Conservation (phyloP, 164 flowering plant species). For the Macadamia tetraphylla region DNA sequence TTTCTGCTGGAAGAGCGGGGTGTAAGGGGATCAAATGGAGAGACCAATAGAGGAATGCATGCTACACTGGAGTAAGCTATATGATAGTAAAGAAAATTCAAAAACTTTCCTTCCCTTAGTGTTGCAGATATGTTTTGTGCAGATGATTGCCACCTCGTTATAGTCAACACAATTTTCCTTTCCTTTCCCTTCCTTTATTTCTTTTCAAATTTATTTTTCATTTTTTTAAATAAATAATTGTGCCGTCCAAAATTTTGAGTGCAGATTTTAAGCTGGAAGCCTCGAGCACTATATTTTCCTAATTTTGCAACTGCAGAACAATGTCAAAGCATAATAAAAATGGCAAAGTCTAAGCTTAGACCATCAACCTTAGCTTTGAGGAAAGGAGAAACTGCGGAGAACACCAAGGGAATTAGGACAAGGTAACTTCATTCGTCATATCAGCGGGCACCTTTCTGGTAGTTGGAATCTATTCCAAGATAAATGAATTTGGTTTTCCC, state of each 20-base stretch:
- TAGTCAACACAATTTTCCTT: not conserved
- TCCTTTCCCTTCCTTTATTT: not conserved
- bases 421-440: conserved; percentile 39
- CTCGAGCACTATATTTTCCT: conserved; percentile 79
- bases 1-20: too few species aligned
- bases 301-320: conserved; percentile 74
- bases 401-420: conserved; percentile 73
- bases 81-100: too few species aligned
- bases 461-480: too few species aligned
- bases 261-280: conserved; percentile 91
- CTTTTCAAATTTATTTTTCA: not conserved
- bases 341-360: conserved; percentile 47
- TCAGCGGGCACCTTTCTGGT: too few species aligned
- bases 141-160: not conserved
- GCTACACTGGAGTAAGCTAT: too few species aligned
- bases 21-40: too few species aligned
- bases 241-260: conserved; percentile 9
- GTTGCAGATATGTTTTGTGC: too few species aligned
- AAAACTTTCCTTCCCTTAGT: too few species aligned
- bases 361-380: conserved; percentile 81
- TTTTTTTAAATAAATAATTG: not conserved
- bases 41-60: too few species aligned
- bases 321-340: conserved; percentile 53
- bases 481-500: too few species aligned
- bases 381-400: conserved; percentile 66